Conservation (phyloP, 2,329 filamentous ascomycete genomes). For the Clonostachys byssicola region DNA sequence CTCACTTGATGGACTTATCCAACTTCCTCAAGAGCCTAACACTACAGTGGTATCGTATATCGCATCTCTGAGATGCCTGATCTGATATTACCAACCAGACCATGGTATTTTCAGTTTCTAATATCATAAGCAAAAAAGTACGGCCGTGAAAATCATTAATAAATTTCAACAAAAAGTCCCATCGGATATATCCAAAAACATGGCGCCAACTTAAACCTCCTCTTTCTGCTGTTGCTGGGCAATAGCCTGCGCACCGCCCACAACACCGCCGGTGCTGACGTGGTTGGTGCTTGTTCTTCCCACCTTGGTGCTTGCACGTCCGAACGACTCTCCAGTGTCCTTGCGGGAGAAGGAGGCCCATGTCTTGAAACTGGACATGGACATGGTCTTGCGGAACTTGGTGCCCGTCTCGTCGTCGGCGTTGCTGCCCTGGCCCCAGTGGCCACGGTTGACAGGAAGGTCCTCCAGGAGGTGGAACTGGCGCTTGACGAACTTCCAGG, state of each 20-base stretch:
- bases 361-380: constrained; percentile 45
- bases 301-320: constrained; percentile 1
- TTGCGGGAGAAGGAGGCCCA: constrained; percentile 37
- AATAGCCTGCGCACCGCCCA: not conserved
- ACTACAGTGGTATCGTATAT: too few species aligned
- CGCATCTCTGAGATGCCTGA: too few species aligned
- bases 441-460: constrained; percentile 40
- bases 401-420: constrained; percentile 31
- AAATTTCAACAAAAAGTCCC: too few species aligned
- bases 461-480: constrained; percentile 46
- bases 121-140: too few species aligned
- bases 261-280: not conserved
- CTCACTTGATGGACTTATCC: too few species aligned
- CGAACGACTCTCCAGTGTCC: constrained; percentile 30
- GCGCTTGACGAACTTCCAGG: constrained; percentile 69
- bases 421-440: constrained; percentile 42
- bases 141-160: too few species aligned
- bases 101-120: too few species aligned
- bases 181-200: too few species aligned
- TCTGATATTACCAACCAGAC: too few species aligned
- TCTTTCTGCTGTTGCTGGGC: not conserved
- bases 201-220: not conserved
- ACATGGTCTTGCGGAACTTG: constrained; percentile 42
- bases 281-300: not conserved
- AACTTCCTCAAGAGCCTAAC: too few species aligned